phyloP scores from a whole-genome alignment of 208 protist genomes.

The Wallacemonas sp. region DNA sequence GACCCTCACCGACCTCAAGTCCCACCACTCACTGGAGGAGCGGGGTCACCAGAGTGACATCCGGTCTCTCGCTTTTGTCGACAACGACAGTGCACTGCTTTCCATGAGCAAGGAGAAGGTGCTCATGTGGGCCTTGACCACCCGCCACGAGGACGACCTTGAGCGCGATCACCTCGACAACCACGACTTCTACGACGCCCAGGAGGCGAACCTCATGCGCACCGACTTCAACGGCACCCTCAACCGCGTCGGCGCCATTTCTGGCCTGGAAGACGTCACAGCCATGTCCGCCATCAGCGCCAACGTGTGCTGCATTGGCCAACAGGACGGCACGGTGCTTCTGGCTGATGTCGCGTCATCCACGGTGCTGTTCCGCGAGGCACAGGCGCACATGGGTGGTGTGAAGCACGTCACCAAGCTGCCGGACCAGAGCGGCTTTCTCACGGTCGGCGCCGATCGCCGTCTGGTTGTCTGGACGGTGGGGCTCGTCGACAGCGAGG shows the following conservation, averaged over 20 bases:
- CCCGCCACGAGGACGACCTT: constrained; percentile 37
- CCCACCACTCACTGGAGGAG: constrained; percentile 52
- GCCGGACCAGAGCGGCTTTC: constrained; percentile 67
- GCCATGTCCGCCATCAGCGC: constrained; percentile 66
- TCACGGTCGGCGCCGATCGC: constrained; percentile 81
- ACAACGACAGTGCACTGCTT: constrained; percentile 79
- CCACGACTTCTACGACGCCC: constrained; percentile 75
- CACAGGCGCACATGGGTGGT: constrained; percentile 83
- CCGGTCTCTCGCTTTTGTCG: constrained; percentile 65
- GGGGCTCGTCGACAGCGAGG: constrained; percentile 42
- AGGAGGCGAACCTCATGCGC: constrained; percentile 67
- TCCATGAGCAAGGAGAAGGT: constrained; percentile 83
- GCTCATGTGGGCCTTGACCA: constrained; percentile 72
- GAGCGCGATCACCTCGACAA: constrained; percentile 39
- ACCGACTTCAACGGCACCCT: constrained; percentile 55
- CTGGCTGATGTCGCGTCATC: constrained; percentile 70
- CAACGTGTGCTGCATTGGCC: constrained; percentile 73
- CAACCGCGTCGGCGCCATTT: constrained; percentile 51
- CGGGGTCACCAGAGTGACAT: constrained; percentile 81
- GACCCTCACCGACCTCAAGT: constrained; percentile 72
- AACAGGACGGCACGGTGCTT: constrained; percentile 66
- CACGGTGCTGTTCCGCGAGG: constrained; percentile 82
- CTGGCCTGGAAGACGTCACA: constrained; percentile 36
- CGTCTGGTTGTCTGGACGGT: constrained; percentile 83
- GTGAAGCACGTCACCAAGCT: constrained; percentile 59